Conservation (phyloP, 2,329 filamentous ascomycete genomes). For the Aspergillus ustus region DNA sequence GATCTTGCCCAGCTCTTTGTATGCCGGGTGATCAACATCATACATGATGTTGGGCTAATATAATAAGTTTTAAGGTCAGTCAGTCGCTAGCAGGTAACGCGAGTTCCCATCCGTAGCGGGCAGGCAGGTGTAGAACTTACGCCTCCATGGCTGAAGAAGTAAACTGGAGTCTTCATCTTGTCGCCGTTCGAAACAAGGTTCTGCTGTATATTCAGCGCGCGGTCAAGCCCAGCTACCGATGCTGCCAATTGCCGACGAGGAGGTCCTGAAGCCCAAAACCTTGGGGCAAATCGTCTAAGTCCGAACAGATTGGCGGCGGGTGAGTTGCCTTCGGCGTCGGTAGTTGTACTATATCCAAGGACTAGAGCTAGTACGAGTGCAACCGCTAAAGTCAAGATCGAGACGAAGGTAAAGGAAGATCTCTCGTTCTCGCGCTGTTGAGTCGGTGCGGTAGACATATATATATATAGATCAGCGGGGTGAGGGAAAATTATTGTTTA, state of each 20-base stretch:
- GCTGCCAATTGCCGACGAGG: constrained; percentile 5
- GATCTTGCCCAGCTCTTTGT: constrained; percentile 65
- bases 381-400: constrained; percentile 24
- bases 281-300: constrained; percentile 30
- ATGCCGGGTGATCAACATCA: constrained; percentile 70
- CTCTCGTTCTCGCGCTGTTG: constrained; percentile 13
- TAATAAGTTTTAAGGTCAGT: background rate
- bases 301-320: constrained; percentile 34
- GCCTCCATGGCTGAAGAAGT: constrained; percentile 58
- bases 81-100: too few relatives aligned
- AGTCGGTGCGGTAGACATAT: constrained; percentile 10
- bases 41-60: constrained; percentile 67
- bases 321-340: background rate
- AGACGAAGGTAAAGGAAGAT: constrained; percentile 21
- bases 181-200: background rate
- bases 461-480: constrained; percentile 6
- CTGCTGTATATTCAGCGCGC: background rate
- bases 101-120: too few relatives aligned
- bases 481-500: background rate
- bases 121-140: constrained; percentile 30
- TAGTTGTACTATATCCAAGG: constrained; percentile 18
- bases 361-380: constrained; percentile 29
- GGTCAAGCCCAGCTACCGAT: background rate
- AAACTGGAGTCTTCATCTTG: constrained; percentile 53
- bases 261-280: constrained; percentile 6